phyloP scores from a whole-genome alignment of 2,329 filamentous ascomycete species.

The Pseudocercospora fijiensis region DNA sequence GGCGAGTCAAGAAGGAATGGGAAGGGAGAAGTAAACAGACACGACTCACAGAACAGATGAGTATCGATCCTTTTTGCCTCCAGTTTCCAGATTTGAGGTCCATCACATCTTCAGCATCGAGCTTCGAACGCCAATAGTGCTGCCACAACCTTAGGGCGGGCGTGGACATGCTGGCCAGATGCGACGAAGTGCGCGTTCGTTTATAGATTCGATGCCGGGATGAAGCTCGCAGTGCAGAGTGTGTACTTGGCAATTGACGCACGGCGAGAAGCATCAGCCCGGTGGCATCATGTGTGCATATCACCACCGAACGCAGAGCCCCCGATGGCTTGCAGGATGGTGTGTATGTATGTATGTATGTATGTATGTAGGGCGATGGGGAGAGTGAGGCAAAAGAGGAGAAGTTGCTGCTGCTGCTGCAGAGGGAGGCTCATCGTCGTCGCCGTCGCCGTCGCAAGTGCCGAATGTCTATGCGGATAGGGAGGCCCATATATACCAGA shows the following conservation, averaged over 20 bases:
- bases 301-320: no score
- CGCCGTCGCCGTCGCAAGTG: not conserved
- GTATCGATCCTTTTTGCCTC: not conserved
- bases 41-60: not conserved
- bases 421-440: not conserved
- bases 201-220: not conserved
- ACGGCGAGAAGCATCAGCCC: not conserved
- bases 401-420: no score
- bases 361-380: not conserved
- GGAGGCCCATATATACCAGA: no score
- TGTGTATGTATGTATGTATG: no score
- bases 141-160: not conserved
- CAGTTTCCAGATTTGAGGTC: not conserved
- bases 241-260: not conserved
- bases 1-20: not conserved
- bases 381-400: not conserved
- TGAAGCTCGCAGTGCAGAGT: not conserved
- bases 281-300: no score
- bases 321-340: not conserved
- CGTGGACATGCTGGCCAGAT: slow-evolving; percentile 3
- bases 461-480: not conserved
- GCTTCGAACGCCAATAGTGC: not conserved
- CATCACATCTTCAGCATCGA: not conserved
- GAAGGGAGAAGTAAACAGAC: not conserved
- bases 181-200: not conserved